phyloP scores from a whole-genome alignment of 202 grass and related monocot species.

The Panicum virgatum region DNA sequence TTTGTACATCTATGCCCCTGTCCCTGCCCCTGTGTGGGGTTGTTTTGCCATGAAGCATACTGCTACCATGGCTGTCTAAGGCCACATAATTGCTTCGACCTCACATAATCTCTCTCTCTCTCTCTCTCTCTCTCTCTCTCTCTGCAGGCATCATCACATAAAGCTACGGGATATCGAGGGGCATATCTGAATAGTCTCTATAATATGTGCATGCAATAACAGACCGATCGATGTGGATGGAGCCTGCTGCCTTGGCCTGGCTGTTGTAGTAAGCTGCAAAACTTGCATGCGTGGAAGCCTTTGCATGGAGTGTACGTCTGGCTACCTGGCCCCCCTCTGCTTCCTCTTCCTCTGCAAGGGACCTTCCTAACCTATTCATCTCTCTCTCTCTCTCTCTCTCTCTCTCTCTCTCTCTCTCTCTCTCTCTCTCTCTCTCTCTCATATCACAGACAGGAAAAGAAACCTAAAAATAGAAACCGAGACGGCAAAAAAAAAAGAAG shows the following conservation, averaged over 20 bases:
- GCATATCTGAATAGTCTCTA: slow-evolving; percentile 43
- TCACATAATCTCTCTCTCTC: slow-evolving; percentile 69
- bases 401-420: too few relatives aligned
- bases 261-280: slow-evolving; percentile 54
- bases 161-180: too few relatives aligned
- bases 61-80: slow-evolving; percentile 47
- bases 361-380: too few relatives aligned
- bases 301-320: slow-evolving; percentile 89
- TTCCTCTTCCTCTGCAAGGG: slow-evolving; percentile 54
- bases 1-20: slow-evolving; percentile 38
- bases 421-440: too few relatives aligned
- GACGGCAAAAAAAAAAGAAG: neutral
- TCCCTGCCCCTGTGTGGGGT: slow-evolving; percentile 26
- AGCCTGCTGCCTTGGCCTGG: neutral
- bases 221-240: slow-evolving; percentile 38
- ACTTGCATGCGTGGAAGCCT: slow-evolving; percentile 52
- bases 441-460: neutral
- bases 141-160: slow-evolving; percentile 44
- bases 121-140: neutral
- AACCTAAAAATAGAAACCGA: slow-evolving; percentile 26
- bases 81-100: slow-evolving; percentile 80
- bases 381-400: slow-evolving; percentile 27
- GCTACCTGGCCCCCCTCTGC: slow-evolving; percentile 33
- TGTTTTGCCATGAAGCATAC: slow-evolving; percentile 82
- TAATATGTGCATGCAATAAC: slow-evolving; percentile 56